Base-by-base conservation (phyloP, 179 eudicot species). In the Actinidia polygama region DNA sequence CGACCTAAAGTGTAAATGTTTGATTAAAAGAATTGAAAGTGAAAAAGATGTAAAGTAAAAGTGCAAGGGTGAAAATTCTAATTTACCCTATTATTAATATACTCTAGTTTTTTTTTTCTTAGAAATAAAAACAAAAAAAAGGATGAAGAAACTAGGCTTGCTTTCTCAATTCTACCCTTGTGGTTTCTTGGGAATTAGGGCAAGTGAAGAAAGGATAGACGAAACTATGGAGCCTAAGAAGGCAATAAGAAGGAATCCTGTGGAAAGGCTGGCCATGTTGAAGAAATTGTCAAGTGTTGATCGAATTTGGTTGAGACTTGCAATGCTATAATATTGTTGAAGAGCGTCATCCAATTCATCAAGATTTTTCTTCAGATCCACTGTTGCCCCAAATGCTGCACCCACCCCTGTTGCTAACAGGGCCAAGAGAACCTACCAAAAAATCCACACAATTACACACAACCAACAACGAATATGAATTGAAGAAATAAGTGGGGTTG, bases 331-430 rank as follows among this genome's bases (percentile, higher is more conserved):
- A 68, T 26, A 68, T 68, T 30, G 49, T 36, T 68, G 49, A 68
- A 36, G 49, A 4, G 16, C 4, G 1, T 30, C 49, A 30, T 68
- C 73, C 49, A 36, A 68, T 4, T 4, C 73, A 36, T 68, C 73
- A 15, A 68, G 7, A 19, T 36, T 68, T 68, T 36, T 68, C 73
- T 68, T 68, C 11, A 68, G 73, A 68, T 68, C 70, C 70, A 64
- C 9, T 8, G 70, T 64, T 64, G 70, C 70, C 40, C 70, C 70
- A 64, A 64, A 24, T 64, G 36, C 70, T 8, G 70, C 70, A 7
- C 70, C 70, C 40, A 64, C 70, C 40, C 70, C 70, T 64, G 73
- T 68, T 36, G 18, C 73, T 36, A 68, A 36, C 4, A 68, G 50
- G 73, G 18, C 30, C 6, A 68, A 36, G 7, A 68, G 18, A 3